A percentile compares a stretch with the other conserved stretches of the same genome.
Conservation (phyloP, 352 stramenopile species). For the Phytophthora capsici region DNA sequence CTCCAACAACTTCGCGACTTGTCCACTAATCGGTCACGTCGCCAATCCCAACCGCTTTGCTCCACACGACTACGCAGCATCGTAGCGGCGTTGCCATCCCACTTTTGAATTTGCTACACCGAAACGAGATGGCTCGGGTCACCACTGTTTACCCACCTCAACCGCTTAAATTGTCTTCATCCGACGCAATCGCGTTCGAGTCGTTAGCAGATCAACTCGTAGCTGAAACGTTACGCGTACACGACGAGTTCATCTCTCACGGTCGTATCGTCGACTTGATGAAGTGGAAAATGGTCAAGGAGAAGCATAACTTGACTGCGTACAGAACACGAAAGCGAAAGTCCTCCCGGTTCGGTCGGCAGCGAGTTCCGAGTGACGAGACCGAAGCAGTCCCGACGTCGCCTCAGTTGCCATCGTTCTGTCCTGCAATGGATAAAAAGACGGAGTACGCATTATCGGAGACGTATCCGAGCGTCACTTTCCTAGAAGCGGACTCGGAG, state of each 20-base stretch:
- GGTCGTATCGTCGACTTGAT: constrained; percentile 35
- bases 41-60: constrained; percentile 3
- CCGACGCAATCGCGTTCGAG: constrained; percentile 19
- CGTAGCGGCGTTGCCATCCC: constrained; percentile 3
- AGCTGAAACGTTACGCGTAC: constrained; percentile 53
- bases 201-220: constrained; percentile 54
- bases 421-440: constrained; percentile 16
- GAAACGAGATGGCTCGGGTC: constrained; percentile 23
- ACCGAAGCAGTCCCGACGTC: constrained; percentile 33
- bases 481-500: constrained; percentile 17
- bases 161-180: constrained; percentile 14
- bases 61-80: constrained; percentile 1
- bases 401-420: constrained; percentile 31
- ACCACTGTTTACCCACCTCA: constrained; percentile 19
- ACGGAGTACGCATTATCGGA: constrained; percentile 13
- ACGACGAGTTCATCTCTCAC: constrained; percentile 50
- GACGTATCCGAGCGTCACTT: constrained; percentile 25
- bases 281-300: constrained; percentile 57
- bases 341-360: constrained; percentile 5
- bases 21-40: constrained; percentile 14
- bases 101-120: constrained; percentile 23
- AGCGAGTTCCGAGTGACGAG: constrained; percentile 26
- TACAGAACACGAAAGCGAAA: constrained; percentile 45
- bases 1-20: constrained; percentile 16
- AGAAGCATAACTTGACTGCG: constrained; percentile 53